Conservation (phyloP, 2,329 filamentous ascomycete genomes). For the Aureobasidium sp. region DNA sequence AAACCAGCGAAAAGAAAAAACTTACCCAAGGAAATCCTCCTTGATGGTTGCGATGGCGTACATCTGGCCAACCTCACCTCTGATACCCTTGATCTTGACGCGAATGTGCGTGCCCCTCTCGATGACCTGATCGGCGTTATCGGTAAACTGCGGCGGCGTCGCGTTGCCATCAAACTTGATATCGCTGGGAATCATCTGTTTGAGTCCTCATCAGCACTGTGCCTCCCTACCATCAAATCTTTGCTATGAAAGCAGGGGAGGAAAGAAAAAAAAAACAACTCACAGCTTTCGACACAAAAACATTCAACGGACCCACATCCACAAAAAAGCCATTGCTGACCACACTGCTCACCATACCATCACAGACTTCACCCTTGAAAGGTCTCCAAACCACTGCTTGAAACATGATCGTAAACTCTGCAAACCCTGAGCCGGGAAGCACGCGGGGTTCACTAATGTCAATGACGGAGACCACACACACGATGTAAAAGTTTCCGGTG, state of each 20-base stretch:
- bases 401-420: conserved; percentile 91
- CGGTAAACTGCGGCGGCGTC: conserved; percentile 92
- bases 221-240: neutral
- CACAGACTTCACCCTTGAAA: conserved; percentile 96
- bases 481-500: conserved; percentile 93
- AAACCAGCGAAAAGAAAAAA: too few relatives aligned
- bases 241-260: too few relatives aligned
- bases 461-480: conserved; percentile 94
- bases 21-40: conserved; percentile 45
- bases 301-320: conserved; percentile 66
- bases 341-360: conserved; percentile 86
- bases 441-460: conserved; percentile 84
- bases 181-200: conserved; percentile 76
- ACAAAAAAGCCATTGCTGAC: conserved; percentile 89
- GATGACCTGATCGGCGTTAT: conserved; percentile 88
- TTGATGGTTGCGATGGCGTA: conserved; percentile 97
- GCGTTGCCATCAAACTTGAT: conserved; percentile 94
- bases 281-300: conserved; percentile 79
- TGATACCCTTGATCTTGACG: conserved; percentile 86
- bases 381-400: conserved; percentile 95
- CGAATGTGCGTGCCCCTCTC: conserved; percentile 90
- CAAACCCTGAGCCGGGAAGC: conserved; percentile 80
- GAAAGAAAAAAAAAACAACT: too few relatives aligned
- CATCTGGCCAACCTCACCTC: conserved; percentile 89
- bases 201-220: neutral